Conservation (phyloP, 805 yeast species). For the Monosporozyma aquatica region DNA sequence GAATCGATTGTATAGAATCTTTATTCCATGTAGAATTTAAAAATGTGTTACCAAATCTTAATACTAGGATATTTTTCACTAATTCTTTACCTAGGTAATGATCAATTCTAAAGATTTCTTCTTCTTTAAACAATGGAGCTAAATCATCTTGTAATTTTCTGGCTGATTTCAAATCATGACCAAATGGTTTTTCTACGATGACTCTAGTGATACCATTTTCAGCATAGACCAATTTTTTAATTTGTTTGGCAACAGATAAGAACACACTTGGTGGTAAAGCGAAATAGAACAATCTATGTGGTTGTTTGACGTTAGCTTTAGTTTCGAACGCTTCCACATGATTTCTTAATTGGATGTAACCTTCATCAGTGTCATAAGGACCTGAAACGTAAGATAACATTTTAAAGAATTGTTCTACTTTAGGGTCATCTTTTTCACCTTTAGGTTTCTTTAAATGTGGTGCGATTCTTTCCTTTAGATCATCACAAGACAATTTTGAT, state of each 20-base stretch:
- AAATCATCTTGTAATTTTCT: conserved; percentile 66
- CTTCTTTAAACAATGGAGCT: conserved; percentile 83
- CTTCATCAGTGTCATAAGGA: conserved; percentile 70
- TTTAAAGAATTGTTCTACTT: conserved; percentile 58
- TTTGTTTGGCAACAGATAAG: conserved; percentile 61
- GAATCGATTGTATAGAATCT: conserved; percentile 67
- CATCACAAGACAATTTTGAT: conserved; percentile 58
- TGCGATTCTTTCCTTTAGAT: conserved; percentile 57
- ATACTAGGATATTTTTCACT: conserved; percentile 85
- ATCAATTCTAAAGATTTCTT: conserved; percentile 89
- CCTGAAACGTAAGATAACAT: conserved; percentile 66
- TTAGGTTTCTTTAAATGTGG: conserved; percentile 51
- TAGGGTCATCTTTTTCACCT: conserved; percentile 44
- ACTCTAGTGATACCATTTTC: conserved; percentile 64
- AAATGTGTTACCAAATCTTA: conserved; percentile 86
- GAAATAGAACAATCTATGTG: conserved; percentile 81
- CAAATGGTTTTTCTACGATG: conserved; percentile 95
- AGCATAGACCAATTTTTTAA: conserved; percentile 62
- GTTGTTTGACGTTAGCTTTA: conserved; percentile 35
- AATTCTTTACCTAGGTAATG: conserved; percentile 96
- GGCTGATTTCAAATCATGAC: conserved; percentile 77
- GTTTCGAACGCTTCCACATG: conserved; percentile 53
- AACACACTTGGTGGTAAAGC: conserved; percentile 95
- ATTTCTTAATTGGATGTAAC: conserved; percentile 50
- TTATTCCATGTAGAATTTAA: conserved; percentile 85